phyloP scores from a whole-genome alignment of 2,329 filamentous ascomycete genomes.

The Penicillium polonicum region DNA sequence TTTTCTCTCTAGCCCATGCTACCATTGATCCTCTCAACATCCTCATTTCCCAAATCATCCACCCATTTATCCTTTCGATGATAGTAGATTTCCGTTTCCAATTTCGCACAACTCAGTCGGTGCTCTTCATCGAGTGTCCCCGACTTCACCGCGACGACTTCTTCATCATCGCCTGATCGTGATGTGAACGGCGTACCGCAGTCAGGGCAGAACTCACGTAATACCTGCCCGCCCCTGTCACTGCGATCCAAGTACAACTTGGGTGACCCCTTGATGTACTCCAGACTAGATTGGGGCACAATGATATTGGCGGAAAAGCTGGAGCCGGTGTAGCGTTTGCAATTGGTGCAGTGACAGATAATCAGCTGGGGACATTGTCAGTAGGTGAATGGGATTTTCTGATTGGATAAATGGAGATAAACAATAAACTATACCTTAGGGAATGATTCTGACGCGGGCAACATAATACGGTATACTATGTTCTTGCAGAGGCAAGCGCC shows the following conservation, averaged over 20 bases:
- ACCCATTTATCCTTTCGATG: background rate
- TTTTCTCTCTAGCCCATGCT: background rate
- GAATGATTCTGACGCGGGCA: background rate
- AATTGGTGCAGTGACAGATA: background rate
- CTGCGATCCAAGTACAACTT: background rate
- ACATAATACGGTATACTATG: background rate
- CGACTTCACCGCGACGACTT: background rate
- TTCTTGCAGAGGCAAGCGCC: background rate
- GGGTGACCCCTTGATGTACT: background rate
- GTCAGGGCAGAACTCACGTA: background rate
- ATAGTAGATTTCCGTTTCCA: background rate
- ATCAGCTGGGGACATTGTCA: background rate
- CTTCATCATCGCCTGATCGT: background rate
- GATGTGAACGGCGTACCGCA: background rate
- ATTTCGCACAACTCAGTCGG: background rate
- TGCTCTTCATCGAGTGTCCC: background rate
- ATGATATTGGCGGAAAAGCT: background rate
- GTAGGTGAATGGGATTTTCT: background rate
- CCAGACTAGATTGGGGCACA: background rate
- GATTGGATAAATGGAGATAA: background rate
- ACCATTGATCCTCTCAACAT: background rate
- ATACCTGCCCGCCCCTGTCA: background rate
- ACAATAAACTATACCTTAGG: background rate
- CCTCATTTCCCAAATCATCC: background rate
- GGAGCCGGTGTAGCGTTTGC: background rate